A percentile compares a stretch with the other conserved stretches of the same genome.
Evolutionary conservation across 371 early-diverging fungal species (phyloP).

Genomic region (Haplosporangium sp.): DNA sequence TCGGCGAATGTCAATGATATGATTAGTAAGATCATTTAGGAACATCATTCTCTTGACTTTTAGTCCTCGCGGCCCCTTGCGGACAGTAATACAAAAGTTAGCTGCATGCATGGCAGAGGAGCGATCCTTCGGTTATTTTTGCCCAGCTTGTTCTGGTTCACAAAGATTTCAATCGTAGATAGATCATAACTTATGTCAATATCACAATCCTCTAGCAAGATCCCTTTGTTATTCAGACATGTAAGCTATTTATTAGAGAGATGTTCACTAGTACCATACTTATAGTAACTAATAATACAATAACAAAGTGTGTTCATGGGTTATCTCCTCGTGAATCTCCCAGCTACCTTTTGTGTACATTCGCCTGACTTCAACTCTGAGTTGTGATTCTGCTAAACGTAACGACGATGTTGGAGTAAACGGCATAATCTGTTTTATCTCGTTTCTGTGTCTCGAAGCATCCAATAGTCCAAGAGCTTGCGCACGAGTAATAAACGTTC

Average conservation of each 20-base stretch:
- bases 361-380: conserved; percentile 3
- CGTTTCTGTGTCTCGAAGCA: background rate
- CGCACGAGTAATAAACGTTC: background rate
- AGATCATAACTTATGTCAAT: background rate
- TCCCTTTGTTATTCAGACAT: background rate
- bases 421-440: background rate
- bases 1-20: no score
- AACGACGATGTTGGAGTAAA: background rate
- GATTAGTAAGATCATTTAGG: background rate
- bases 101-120: background rate
- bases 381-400: background rate
- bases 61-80: background rate
- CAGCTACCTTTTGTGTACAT: conserved; percentile 7
- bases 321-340: conserved; percentile 18
- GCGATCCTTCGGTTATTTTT: background rate
- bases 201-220: background rate
- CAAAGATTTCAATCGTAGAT: conserved; percentile 15
- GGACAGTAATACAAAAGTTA: background rate
- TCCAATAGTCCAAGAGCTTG: conserved; percentile 1
- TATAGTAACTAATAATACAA: background rate
- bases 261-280: background rate
- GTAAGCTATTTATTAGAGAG: background rate
- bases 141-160: background rate
- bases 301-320: no score
- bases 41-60: background rate